Base-by-base conservation (phyloP, 306 rosid species). In the Acacia crassicarpa region DNA sequence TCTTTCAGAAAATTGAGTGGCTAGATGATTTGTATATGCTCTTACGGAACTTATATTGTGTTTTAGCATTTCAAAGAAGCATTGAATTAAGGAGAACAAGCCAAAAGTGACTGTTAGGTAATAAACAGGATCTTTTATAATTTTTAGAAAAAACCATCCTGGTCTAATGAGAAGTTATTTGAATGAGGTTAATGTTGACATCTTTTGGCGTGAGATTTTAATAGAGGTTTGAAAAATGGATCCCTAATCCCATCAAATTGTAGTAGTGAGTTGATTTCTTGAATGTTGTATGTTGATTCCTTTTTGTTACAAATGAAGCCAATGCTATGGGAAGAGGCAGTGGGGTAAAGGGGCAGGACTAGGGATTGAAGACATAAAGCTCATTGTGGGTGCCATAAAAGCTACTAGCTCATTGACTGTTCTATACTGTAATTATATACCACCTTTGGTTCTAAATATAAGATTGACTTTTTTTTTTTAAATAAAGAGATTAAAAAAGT, bases 11-110 rank as follows among this genome's bases (percentile, higher is more conserved):
- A 22, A 30, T 70, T 53, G 61, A 53, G 62, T 19, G 0, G 40
- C 81, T 44, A 48, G 53, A 48, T 66, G 48, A 58, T 48, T 6
- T 19, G 16, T 67, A 66, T 49, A 23, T 67, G 66, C 74, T 78
- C 38, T 48, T 38, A n/a, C 8, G 40, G 32, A 32, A 61, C 15
- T 33, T 30, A 35, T 6, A 6, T 19, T 16, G 58, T 38, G 14
- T 51, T 48, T 51, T 22, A 13, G n/a, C 8, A 30, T 46, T 66
- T 48, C 53, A 20, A 27, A 48, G 67, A 78, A 48, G 27, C 75
- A 48, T n/a, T 32, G 10, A 10, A 13, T 13, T 67, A 12, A 67
- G 16, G 81, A 11, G 22, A 20, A 13, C 75, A 22, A 75, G 51
- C 14, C 17, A 67, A 48, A 48, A 40, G 27, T 78, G 67, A 4